Conservation (phyloP, 2,329 filamentous ascomycete genomes). For the Metarhizium rileyi region DNA sequence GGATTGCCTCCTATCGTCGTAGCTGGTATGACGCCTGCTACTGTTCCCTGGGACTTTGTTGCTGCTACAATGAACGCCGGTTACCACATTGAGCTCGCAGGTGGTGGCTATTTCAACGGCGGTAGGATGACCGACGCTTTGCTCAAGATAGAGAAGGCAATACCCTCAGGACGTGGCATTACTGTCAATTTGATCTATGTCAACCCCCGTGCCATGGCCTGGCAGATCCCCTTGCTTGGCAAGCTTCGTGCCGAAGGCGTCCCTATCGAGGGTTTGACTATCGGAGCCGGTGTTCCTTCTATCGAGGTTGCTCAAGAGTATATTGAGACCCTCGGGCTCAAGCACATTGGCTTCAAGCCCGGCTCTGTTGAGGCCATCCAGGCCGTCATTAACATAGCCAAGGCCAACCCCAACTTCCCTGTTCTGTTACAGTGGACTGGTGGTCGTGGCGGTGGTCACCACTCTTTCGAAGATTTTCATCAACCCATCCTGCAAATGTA, state of each 20-base stretch:
- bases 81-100: conserved; percentile 86
- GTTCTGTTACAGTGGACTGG: conserved; percentile 92
- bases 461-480: conserved; percentile 94
- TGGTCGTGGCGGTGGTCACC: conserved; percentile 85
- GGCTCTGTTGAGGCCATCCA: conserved; percentile 84
- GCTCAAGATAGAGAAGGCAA: conserved; percentile 72
- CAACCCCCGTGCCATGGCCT: conserved; percentile 78
- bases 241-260: conserved; percentile 75
- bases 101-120: conserved; percentile 80
- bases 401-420: conserved; percentile 89
- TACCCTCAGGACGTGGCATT: conserved; percentile 79
- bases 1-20: conserved; percentile 83
- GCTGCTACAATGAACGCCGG: conserved; percentile 88
- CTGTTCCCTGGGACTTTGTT: conserved; percentile 85
- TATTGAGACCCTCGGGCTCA: conserved; percentile 83
- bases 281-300: conserved; percentile 87
- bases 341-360: conserved; percentile 92
- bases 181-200: conserved; percentile 88
- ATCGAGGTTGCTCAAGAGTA: conserved; percentile 91
- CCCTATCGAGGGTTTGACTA: conserved; percentile 84
- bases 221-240: conserved; percentile 81
- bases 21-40: conserved; percentile 87
- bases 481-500: conserved; percentile 89
- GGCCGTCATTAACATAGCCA: conserved; percentile 83
- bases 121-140: conserved; percentile 77